A percentile compares a stretch with the other conserved stretches of the same genome.
phyloP scores from a whole-genome alignment of 345 rosid genomes.

The Rhodamnia argentea region DNA sequence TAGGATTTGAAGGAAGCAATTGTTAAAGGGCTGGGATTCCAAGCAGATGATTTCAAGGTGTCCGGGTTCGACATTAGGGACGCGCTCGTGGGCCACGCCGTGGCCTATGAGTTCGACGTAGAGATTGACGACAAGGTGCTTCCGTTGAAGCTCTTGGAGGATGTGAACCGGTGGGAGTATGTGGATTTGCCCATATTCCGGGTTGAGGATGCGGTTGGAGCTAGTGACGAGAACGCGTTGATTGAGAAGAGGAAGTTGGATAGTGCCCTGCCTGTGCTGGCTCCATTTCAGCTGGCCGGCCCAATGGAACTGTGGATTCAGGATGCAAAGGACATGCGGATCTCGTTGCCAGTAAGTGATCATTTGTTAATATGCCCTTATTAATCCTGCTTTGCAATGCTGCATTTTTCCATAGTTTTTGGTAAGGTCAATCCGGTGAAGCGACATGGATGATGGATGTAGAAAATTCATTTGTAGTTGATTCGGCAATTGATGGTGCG shows the following conservation, averaged over 20 bases:
- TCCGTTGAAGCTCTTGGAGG: constrained; percentile 86
- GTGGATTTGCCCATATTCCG: constrained; percentile 81
- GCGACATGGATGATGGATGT: background rate
- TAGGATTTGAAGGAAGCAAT: constrained; percentile 92
- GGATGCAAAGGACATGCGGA: constrained; percentile 79
- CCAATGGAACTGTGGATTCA: constrained; percentile 98
- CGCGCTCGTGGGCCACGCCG: constrained; percentile 75
- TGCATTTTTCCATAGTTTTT: background rate
- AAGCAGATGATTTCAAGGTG: constrained; percentile 58
- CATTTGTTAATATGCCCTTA: background rate
- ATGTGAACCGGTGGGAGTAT: constrained; percentile 81
- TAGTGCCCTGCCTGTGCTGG: constrained; percentile 50
- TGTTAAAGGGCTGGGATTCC: constrained; percentile 77
- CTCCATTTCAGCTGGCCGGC: constrained; percentile 92
- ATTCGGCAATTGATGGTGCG: background rate
- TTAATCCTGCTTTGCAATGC: background rate
- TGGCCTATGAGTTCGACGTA: constrained; percentile 73
- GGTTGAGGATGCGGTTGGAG: constrained; percentile 14
- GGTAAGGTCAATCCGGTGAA: background rate
- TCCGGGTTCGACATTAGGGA: constrained; percentile 78
- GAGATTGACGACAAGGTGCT: constrained; percentile 57
- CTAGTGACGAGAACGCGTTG: constrained; percentile 26
- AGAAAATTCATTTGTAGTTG: background rate
- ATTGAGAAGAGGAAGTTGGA: constrained; percentile 26
- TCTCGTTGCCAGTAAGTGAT: constrained; percentile 55